Conservation (phyloP, 2,329 filamentous ascomycete species). For the Orbilia brochopaga region DNA sequence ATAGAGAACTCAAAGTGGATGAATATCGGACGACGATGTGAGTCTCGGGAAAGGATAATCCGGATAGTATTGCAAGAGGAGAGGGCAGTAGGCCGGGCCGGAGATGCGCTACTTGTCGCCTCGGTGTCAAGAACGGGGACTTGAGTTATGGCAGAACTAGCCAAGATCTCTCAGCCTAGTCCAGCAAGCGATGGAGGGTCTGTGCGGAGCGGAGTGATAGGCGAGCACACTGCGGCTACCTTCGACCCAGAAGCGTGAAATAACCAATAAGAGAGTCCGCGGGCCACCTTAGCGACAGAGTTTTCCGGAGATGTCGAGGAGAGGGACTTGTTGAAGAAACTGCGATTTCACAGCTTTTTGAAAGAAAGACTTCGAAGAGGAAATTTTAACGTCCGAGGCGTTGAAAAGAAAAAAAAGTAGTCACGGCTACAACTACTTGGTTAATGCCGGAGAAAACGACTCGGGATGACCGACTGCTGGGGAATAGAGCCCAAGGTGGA, state of each 20-base stretch:
- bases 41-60: constrained; percentile 46
- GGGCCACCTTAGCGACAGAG: constrained; percentile 43
- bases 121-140: constrained; percentile 40
- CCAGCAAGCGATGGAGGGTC: constrained; percentile 50
- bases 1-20: constrained; percentile 4
- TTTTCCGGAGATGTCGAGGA: constrained; percentile 33
- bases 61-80: constrained; percentile 32
- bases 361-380: constrained; percentile 46
- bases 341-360: constrained; percentile 32
- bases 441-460: constrained; percentile 40
- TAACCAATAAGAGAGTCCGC: constrained; percentile 41
- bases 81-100: constrained; percentile 37
- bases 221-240: constrained; percentile 50
- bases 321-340: constrained; percentile 32
- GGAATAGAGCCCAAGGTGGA: constrained; percentile 43
- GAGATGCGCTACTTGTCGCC: constrained; percentile 40
- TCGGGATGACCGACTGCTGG: constrained; percentile 49
- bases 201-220: constrained; percentile 51
- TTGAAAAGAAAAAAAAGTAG: constrained; percentile 34
- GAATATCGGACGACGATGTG: constrained; percentile 15
- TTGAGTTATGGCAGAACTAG: constrained; percentile 44
- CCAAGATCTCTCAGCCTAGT: constrained; percentile 51
- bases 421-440: constrained; percentile 34
- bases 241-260: constrained; percentile 34
- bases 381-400: constrained; percentile 26